phyloP scores from a whole-genome alignment of 129 eudicot genomes.

The Flaveria linearis region DNA sequence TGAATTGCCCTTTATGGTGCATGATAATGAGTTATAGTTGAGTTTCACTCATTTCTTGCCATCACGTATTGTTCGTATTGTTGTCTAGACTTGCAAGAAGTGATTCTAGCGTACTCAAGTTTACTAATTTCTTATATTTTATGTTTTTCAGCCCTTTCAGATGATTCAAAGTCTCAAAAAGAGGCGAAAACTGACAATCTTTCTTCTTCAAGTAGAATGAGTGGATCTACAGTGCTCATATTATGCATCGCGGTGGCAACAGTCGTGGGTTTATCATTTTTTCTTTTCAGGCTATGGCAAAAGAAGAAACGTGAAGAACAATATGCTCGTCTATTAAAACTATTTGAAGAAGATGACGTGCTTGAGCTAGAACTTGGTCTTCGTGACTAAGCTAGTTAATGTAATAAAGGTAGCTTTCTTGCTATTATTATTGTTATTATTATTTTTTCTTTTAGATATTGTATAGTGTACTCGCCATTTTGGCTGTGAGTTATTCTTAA shows the following conservation, averaged over 20 bases:
- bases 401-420: slow-evolving; percentile 40
- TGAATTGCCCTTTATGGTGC: neutral
- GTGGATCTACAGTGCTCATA: slow-evolving; percentile 52
- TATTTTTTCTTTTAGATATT: neutral
- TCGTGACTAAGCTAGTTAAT: slow-evolving; percentile 55
- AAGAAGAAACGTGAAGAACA: slow-evolving; percentile 94
- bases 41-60: neutral
- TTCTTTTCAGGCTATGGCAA: slow-evolving; percentile 84
- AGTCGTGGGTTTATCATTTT: slow-evolving; percentile 53
- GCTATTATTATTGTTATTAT: neutral
- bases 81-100: neutral
- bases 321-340: slow-evolving; percentile 82
- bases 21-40: neutral
- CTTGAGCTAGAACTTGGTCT: slow-evolving; percentile 97
- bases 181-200: slow-evolving; percentile 36
- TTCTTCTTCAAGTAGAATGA: slow-evolving; percentile 51
- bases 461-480: neutral
- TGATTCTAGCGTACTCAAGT: neutral
- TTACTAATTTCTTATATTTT: neutral
- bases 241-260: slow-evolving; percentile 52
- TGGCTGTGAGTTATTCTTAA: neutral
- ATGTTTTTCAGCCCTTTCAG: slow-evolving; percentile 51
- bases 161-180: slow-evolving; percentile 52
- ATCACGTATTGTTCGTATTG: neutral
- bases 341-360: slow-evolving; percentile 97